Evolutionary conservation across 2,329 filamentous ascomycete genomes (phyloP), one percentile per base, ranked within the genome.

Genomic region (Rosellinia necatrix): DNA sequence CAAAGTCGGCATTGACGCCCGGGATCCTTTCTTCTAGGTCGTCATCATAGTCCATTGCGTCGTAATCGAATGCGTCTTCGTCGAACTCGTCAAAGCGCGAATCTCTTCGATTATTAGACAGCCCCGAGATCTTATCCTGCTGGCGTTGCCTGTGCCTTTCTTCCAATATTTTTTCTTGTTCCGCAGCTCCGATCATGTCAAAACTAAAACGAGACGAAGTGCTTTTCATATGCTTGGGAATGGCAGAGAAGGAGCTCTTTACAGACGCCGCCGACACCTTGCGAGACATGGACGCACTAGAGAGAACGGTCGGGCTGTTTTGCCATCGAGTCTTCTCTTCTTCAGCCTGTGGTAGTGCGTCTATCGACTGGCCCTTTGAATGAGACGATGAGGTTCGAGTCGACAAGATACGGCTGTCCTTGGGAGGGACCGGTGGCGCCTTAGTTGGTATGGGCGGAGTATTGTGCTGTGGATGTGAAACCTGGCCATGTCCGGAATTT

Each of bases 181-280:
- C 81, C 12, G 88, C 88, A 5, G 84, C 84, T 4, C 87, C 87
- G 13, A 86, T 82, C 78, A 92, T 90, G 66, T 92, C 89, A 66
- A 93, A 93, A 65, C 89, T 92, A 68, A 93, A 92, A 12, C 90
- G 79, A 0, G 88, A 91, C 0, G 89, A 90, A 9, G 87, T 90
- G 69, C 89, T 92, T 72, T 87, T 88, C 84, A 88, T 87, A 59
- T 87, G 84, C 57, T 75, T 81, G 2, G 84, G 85, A 29, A 87
- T 58, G 1, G 80, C 77, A 6, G 79, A 81, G 2, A 78, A 70
- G 1, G 75, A 71, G 29, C 76, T 75, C 50, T 75, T 77, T 7
- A 69, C 68, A 0, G 81, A 82, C 10, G 75, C 68, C 3, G 76
- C 77, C 0, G 81, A 86, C 3, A 78, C 68, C 51, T 83, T 81